A percentile compares a stretch with the other conserved stretches of the same genome.
Evolutionary conservation across 257 asterid genomes (phyloP).

Genomic region (Nicotiana knightiana): DNA sequence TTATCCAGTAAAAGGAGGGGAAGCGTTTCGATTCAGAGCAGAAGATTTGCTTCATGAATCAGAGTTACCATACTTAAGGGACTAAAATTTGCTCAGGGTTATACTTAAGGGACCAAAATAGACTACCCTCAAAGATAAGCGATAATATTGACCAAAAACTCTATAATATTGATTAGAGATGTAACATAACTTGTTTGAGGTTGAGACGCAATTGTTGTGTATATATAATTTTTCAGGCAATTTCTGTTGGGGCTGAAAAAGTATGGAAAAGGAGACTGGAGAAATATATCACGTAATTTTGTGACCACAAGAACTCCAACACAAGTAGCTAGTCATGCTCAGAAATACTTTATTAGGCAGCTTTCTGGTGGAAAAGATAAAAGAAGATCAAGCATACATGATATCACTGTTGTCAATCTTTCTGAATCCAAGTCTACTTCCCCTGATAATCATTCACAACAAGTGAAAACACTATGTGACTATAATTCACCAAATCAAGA

Average conservation of each 20-base stretch:
- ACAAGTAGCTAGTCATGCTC: slow-evolving; percentile 96
- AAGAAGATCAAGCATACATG: slow-evolving; percentile 90
- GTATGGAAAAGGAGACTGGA: slow-evolving; percentile 97
- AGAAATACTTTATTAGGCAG: slow-evolving; percentile 88
- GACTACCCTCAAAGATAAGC: too few relatives aligned
- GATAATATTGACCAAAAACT: too few relatives aligned
- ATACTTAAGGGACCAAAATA: too few relatives aligned
- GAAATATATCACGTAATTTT: slow-evolving; percentile 79
- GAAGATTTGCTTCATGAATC: too few relatives aligned
- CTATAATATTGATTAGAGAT: background rate
- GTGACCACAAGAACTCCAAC: slow-evolving; percentile 90
- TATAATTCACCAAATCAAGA: slow-evolving; percentile 34
- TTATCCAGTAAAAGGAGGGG: too few relatives aligned
- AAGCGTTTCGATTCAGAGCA: too few relatives aligned
- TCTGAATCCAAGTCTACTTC: slow-evolving; percentile 33
- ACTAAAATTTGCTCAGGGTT: too few relatives aligned
- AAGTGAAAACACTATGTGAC: slow-evolving; percentile 19
- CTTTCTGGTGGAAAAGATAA: slow-evolving; percentile 87
- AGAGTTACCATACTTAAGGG: too few relatives aligned
- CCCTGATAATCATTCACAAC: slow-evolving; percentile 22
- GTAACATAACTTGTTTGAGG: background rate
- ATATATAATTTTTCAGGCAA: slow-evolving; percentile 40
- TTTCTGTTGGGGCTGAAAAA: slow-evolving; percentile 84
- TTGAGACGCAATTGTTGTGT: background rate
- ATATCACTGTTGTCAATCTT: slow-evolving; percentile 69